phyloP scores from a whole-genome alignment of 805 yeast species.

The Debaryomyces castellii region DNA sequence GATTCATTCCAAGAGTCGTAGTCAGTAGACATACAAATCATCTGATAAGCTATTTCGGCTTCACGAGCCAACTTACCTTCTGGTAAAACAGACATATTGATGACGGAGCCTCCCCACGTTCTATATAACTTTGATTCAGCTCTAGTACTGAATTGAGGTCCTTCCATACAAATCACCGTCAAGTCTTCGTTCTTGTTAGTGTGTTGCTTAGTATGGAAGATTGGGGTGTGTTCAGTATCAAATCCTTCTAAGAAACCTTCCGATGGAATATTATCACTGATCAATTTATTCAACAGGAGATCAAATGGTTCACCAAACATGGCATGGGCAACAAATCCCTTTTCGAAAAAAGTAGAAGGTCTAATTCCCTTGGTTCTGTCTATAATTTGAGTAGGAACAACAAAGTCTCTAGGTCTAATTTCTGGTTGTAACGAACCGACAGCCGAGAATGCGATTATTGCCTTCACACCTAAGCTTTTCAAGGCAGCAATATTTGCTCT shows the following conservation, averaged over 20 bases:
- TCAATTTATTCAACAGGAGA: conserved; percentile 60
- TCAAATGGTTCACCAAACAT: conserved; percentile 98
- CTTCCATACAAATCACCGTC: conserved; percentile 96
- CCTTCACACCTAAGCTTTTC: conserved; percentile 81
- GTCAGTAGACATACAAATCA: conserved; percentile 99
- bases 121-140: conserved; percentile 90
- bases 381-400: conserved; percentile 92
- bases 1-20: conserved; percentile 97
- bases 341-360: conserved; percentile 83
- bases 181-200: conserved; percentile 68
- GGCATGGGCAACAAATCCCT: conserved; percentile 95
- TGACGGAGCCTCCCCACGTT: conserved; percentile 90
- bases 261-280: conserved; percentile 49
- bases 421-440: conserved; percentile 92
- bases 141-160: conserved; percentile 95
- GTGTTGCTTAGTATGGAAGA: conserved; percentile 60
- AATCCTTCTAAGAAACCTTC: conserved; percentile 54
- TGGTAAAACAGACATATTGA: conserved; percentile 97
- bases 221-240: conserved; percentile 37
- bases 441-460: conserved; percentile 89
- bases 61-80: conserved; percentile 96
- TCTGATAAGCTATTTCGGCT: conserved; percentile 95
- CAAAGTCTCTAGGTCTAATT: conserved; percentile 92
- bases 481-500: conserved; percentile 96
- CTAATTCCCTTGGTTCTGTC: conserved; percentile 97